Conservation (phyloP, 495 filamentous ascomycete genomes). For the Aspergillus diversus region DNA sequence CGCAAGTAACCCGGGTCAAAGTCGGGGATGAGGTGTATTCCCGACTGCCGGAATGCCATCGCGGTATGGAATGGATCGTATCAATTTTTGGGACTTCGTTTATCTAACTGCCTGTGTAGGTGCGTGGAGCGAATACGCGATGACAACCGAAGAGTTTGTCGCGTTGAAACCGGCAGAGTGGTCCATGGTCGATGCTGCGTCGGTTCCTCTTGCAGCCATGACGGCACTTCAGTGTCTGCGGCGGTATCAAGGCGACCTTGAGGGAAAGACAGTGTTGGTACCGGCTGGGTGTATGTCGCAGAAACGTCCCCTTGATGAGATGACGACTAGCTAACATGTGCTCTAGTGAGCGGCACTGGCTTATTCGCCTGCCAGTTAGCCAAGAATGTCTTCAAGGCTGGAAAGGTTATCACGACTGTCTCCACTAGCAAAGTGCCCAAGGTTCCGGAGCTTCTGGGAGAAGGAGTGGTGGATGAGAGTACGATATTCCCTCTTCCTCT, state of each 20-base stretch:
- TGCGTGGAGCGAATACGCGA: not conserved
- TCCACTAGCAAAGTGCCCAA: slow-evolving; percentile 55
- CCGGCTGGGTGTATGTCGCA: not conserved
- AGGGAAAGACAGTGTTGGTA: not conserved
- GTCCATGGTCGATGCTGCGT: not conserved
- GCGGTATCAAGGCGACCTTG: not conserved
- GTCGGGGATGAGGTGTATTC: not conserved
- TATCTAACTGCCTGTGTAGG: too few relatives aligned
- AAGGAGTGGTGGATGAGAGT: slow-evolving; percentile 29
- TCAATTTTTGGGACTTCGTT: too few relatives aligned
- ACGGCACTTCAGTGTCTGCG: not conserved
- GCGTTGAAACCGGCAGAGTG: not conserved
- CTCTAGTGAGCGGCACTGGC: slow-evolving; percentile 52
- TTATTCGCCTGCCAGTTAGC: slow-evolving; percentile 54
- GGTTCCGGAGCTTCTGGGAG: slow-evolving; percentile 44
- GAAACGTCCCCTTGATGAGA: not conserved
- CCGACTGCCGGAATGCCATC: not conserved
- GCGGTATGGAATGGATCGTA: not conserved
- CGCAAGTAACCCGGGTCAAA: not conserved
- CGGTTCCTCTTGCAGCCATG: not conserved
- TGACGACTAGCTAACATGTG: not conserved
- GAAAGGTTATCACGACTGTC: slow-evolving; percentile 55
- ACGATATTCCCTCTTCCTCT: too few relatives aligned
- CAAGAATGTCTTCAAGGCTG: slow-evolving; percentile 55
- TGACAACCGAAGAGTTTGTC: not conserved